Conservation (phyloP, 495 filamentous ascomycete species). For the Annulohypoxylon bovei region DNA sequence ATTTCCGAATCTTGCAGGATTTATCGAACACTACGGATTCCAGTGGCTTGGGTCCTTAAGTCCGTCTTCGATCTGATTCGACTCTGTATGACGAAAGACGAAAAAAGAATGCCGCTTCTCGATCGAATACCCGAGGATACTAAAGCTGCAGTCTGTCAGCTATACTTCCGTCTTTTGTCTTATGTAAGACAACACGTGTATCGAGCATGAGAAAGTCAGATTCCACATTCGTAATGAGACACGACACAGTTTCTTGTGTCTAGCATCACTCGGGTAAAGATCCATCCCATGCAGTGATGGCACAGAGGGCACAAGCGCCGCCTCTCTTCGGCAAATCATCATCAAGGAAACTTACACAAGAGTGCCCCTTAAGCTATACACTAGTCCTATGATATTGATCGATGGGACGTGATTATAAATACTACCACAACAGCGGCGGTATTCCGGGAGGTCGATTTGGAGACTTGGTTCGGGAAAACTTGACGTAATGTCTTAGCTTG, state of each 20-base stretch:
- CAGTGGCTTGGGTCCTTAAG: slow-evolving; percentile 11
- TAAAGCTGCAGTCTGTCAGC: slow-evolving; percentile 28
- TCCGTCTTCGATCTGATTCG: slow-evolving; percentile 19
- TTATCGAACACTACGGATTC: neutral
- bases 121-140: neutral
- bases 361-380: slow-evolving; percentile 8
- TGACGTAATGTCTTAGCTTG: slow-evolving; percentile 14
- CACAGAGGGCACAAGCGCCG: slow-evolving; percentile 9
- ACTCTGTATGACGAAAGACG: slow-evolving; percentile 4
- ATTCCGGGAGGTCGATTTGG: slow-evolving; percentile 9
- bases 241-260: slow-evolving; percentile 1
- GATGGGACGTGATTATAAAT: slow-evolving; percentile 22
- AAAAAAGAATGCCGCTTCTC: neutral
- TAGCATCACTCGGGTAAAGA: slow-evolving; percentile 14
- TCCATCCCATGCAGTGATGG: slow-evolving; percentile 10
- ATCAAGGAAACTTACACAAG: slow-evolving; percentile 33
- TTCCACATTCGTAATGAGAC: neutral
- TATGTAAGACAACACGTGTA: slow-evolving; percentile 16
- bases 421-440: slow-evolving; percentile 16
- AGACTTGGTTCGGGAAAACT: neutral
- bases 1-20: slow-evolving; percentile 32
- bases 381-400: slow-evolving; percentile 29
- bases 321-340: slow-evolving; percentile 25
- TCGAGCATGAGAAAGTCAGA: neutral
- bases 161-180: slow-evolving; percentile 10